Evolutionary conservation across 2,329 filamentous ascomycete species (phyloP).

Genomic region (Phaeophleospora eucalypticola): DNA sequence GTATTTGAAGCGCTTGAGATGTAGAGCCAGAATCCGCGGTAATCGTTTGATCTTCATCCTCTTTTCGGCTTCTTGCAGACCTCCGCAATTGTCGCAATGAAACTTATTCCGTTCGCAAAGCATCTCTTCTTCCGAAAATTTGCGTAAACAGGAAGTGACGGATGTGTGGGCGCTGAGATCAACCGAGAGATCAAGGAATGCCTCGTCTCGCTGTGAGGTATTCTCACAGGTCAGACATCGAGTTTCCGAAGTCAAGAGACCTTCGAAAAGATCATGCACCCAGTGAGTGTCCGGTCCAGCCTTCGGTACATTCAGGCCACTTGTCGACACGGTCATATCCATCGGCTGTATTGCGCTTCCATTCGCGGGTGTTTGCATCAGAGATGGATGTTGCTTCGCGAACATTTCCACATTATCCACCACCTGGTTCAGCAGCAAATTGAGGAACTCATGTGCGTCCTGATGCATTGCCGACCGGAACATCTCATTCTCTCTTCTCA

Average conservation of each 20-base stretch:
- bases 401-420: constrained; percentile 92
- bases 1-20: constrained; percentile 97
- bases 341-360: constrained; percentile 24
- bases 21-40: constrained; percentile 84
- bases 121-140: constrained; percentile 98
- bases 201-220: constrained; percentile 89
- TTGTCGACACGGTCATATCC: constrained; percentile 14
- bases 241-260: constrained; percentile 89
- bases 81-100: constrained; percentile 95
- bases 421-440: constrained; percentile 90
- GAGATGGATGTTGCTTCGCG: constrained; percentile 58
- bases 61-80: constrained; percentile 95
- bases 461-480: constrained; percentile 97
- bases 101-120: constrained; percentile 98
- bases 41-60: constrained; percentile 98
- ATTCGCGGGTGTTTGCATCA: constrained; percentile 21
- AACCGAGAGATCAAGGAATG: constrained; percentile 92
- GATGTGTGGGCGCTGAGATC: constrained; percentile 94
- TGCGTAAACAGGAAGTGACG: constrained; percentile 88
- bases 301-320: constrained; percentile 18
- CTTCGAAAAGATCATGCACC: constrained; percentile 97
- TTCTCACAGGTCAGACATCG: constrained; percentile 96
- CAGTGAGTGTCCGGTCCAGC: constrained; percentile 54
- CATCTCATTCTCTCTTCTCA: constrained; percentile 93
- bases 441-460: constrained; percentile 96